Evolutionary conservation across 2,329 filamentous ascomycete genomes (phyloP), one percentile per base, ranked within the genome.

Genomic region (Teratosphaeria destructans): DNA sequence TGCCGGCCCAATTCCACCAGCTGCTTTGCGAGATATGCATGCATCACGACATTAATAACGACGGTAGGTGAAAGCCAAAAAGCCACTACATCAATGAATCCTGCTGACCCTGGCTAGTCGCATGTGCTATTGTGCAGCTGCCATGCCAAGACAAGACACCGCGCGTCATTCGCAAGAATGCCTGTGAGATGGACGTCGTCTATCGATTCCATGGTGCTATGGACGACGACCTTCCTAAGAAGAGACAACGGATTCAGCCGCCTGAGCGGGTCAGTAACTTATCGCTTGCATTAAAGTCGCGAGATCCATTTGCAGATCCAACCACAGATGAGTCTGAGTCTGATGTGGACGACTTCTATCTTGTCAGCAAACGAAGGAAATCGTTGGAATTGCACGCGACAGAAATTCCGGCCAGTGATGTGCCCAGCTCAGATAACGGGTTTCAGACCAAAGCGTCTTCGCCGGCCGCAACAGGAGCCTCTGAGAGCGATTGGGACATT

Each of bases 1-100:
- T 76, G 11, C 70, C 71, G 1, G 72, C 66, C 49, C 71, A 75
- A 6, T 78, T 79, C 62, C 70, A 74, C 49, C 71, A 72, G 55
- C 75, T 75, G 39, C 69, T 79, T 19, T 75, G 72, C 60, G 68
- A 68, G 54, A 72, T 70, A 3, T 74, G 71, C 59, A 69, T 72
- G 63, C 61, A 72, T 39, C 67, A 76, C 12, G 66, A 67, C 19
- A 77, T 75, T 57, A 60, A 73, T 56, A 72, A 78, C 59, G 74
- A 76, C 23, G 73, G 75, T 76, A 32, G 29, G 29, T 32, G 29
- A 32, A 66, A 71, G 72, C 71, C 16, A 49, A 7, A 32, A 66
- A 71, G 72, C 71, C 16, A 49, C n/a, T 49, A 4, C 16, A 23
- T 49, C 16, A 19, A 54, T 37, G 27, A 3, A 32, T 29, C 7